Conservation (phyloP, 192 early-diverging fungal genomes). For the Umbelopsis sp. region DNA sequence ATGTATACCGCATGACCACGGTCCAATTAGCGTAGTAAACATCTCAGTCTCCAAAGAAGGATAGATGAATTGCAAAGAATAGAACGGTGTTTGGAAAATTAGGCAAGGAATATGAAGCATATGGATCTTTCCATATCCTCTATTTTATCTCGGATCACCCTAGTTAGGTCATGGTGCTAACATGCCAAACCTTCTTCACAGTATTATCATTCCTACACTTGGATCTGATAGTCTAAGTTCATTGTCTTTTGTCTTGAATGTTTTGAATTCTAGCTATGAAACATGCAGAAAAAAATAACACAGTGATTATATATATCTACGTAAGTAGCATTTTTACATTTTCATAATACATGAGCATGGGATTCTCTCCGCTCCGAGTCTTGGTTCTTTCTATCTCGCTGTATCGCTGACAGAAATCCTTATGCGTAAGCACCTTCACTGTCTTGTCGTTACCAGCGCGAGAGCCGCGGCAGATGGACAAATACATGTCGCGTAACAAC, state of each 20-base stretch:
- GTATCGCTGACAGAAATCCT: constrained; percentile 77
- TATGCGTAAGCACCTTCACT: constrained; percentile 69
- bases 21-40: too few relatives aligned
- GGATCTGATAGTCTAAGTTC: not conserved
- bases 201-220: not conserved
- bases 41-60: too few relatives aligned
- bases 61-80: too few relatives aligned
- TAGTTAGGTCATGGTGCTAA: too few relatives aligned
- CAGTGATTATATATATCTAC: constrained; percentile 20
- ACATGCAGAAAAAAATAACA: not conserved
- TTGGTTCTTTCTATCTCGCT: constrained; percentile 74
- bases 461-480: constrained; percentile 56
- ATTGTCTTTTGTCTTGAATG: not conserved
- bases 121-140: too few relatives aligned
- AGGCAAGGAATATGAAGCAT: too few relatives aligned
- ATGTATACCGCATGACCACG: too few relatives aligned
- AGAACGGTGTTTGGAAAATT: too few relatives aligned
- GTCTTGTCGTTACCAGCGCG: constrained; percentile 42
- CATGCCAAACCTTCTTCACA: too few relatives aligned
- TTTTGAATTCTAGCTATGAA: not conserved
- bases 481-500: constrained; percentile 77
- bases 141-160: too few relatives aligned
- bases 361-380: constrained; percentile 90
- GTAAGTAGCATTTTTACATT: constrained; percentile 76
- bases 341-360: constrained; percentile 94